These are phyloP conservation scores for Tetracentron sinense DNA, from an alignment of 164 flowering plant species.

Conservation along the genomic window DNA sequence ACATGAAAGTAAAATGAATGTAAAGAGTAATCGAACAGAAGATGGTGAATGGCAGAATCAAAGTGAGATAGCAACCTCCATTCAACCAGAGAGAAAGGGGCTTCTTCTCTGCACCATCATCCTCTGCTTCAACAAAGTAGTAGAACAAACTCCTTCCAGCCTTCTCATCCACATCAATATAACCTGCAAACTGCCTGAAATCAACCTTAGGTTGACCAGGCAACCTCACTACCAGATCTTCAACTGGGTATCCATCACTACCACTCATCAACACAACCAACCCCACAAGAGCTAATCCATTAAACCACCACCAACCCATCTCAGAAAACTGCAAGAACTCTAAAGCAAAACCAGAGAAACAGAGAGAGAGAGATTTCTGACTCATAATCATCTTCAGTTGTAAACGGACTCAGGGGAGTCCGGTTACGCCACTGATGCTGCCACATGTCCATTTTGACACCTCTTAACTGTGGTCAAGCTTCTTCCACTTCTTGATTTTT, in stretches of 20 bases:
- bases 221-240: constrained; percentile 50
- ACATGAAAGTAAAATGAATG: neutral
- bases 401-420: too few species aligned
- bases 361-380: neutral
- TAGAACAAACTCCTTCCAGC: constrained; percentile 63
- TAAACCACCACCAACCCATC: constrained; percentile 19
- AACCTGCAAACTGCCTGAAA: constrained; percentile 65
- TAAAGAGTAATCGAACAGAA: constrained; percentile 14
- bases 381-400: too few species aligned
- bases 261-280: constrained; percentile 8
- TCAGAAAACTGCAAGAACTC: neutral
- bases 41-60: neutral
- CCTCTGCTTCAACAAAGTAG: constrained; percentile 81
- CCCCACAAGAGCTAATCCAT: constrained; percentile 12
- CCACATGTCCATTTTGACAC: too few species aligned
- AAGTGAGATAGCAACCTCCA: constrained; percentile 57
- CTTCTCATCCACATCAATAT: constrained; percentile 59
- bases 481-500: too few species aligned
- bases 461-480: too few species aligned
- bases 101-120: constrained; percentile 45
- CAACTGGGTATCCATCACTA: constrained; percentile 42
- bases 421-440: too few species aligned
- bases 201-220: constrained; percentile 63
- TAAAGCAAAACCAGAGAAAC: neutral
- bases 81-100: constrained; percentile 94